Evolutionary conservation across 108 stramenopile species (phyloP).

Genomic region (Skeletonema costatum): DNA sequence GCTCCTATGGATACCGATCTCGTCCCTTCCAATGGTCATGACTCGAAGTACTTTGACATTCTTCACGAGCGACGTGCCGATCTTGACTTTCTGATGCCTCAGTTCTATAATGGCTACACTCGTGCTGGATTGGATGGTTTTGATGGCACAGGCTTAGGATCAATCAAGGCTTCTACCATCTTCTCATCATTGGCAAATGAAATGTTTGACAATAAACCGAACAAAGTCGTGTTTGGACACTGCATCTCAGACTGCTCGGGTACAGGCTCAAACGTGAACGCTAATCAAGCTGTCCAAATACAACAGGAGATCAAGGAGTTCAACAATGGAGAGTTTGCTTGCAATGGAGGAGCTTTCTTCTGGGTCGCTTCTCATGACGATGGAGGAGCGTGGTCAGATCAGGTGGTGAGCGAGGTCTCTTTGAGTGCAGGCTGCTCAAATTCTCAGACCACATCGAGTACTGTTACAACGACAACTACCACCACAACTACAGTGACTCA

Average conservation of each 20-base stretch:
- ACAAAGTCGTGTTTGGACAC: conserved; percentile 60
- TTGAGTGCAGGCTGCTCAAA: not conserved
- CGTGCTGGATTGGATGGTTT: conserved; percentile 47
- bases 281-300: conserved; percentile 36
- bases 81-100: conserved; percentile 62
- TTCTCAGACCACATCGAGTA: conserved; percentile 12
- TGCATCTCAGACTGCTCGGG: conserved; percentile 57
- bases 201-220: conserved; percentile 53
- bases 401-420: conserved; percentile 13
- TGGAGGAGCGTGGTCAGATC: conserved; percentile 44
- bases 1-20: conserved; percentile 67
- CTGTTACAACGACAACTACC: not conserved
- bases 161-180: conserved; percentile 17
- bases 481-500: not conserved
- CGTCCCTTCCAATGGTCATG: conserved; percentile 8
- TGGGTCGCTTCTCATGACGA: conserved; percentile 57
- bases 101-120: conserved; percentile 61
- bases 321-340: conserved; percentile 30
- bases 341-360: conserved; percentile 64
- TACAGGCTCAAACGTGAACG: conserved; percentile 38
- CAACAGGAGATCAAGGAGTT: conserved; percentile 29
- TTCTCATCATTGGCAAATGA: conserved; percentile 43
- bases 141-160: conserved; percentile 15
- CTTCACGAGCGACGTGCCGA: conserved; percentile 27
- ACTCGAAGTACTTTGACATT: conserved; percentile 50